Conservation (phyloP, 305 asterid species). For the Solanum hybrid region DNA sequence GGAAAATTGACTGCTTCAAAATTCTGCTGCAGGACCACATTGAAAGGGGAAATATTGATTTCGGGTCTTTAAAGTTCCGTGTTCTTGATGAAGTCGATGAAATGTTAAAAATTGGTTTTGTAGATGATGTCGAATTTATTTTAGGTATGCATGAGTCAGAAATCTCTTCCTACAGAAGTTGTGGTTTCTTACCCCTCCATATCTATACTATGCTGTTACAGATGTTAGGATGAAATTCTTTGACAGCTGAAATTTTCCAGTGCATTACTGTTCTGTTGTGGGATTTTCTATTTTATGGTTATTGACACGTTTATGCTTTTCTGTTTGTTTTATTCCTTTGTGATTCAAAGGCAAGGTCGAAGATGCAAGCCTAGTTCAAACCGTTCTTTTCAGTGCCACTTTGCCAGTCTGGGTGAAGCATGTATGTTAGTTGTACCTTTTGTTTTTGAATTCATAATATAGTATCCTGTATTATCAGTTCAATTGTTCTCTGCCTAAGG, state of each 20-base stretch:
- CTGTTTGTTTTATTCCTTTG: slow-evolving; percentile 2
- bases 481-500: neutral
- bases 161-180: neutral
- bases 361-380: slow-evolving; percentile 83
- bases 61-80: slow-evolving; percentile 64
- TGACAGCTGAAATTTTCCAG: neutral
- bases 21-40: slow-evolving; percentile 55
- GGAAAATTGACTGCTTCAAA: neutral
- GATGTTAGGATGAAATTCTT: neutral
- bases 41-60: slow-evolving; percentile 72
- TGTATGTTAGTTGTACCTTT: slow-evolving; percentile 15
- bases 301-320: neutral
- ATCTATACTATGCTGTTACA: neutral
- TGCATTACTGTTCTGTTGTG: neutral
- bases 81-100: slow-evolving; percentile 99
- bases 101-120: slow-evolving; percentile 98
- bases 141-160: slow-evolving; percentile 26
- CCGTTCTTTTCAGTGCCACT: slow-evolving; percentile 95
- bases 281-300: neutral
- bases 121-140: slow-evolving; percentile 92
- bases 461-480: neutral
- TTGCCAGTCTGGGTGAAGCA: slow-evolving; percentile 85
- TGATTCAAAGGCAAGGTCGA: slow-evolving; percentile 62
- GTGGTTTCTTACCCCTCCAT: neutral
- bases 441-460: neutral